Evolutionary conservation across 768 basidiomycete species (phyloP).

Genomic region (Lentinula sp.): DNA sequence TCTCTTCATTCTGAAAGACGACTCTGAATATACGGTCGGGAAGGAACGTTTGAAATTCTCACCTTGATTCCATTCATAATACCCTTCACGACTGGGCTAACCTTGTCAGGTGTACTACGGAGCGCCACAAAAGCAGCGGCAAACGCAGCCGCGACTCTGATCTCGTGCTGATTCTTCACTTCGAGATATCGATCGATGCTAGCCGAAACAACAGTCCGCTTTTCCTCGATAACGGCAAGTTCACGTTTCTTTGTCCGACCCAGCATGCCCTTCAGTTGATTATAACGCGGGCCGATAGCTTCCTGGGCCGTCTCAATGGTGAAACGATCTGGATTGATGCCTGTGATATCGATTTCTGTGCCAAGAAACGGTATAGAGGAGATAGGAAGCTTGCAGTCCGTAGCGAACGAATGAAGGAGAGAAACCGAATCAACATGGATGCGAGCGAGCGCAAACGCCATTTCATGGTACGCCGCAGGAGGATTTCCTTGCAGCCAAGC

Average conservation of each 20-base stretch:
- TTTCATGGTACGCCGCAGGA: conserved; percentile 85
- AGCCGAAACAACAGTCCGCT: conserved; percentile 57
- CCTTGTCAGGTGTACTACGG: conserved; percentile 81
- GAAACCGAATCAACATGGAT: conserved; percentile 76
- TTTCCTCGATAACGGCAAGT: conserved; percentile 67
- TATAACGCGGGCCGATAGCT: conserved; percentile 67
- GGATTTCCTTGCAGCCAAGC: conserved; percentile 68
- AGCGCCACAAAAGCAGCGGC: conserved; percentile 90
- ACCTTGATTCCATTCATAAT: conserved; percentile 99
- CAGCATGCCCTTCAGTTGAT: conserved; percentile 66
- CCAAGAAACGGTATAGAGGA: conserved; percentile 77
- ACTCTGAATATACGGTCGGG: background rate
- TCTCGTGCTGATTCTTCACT: conserved; percentile 80
- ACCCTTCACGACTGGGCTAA: conserved; percentile 93
- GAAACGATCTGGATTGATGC: conserved; percentile 60
- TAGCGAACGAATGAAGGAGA: conserved; percentile 75
- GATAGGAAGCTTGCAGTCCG: conserved; percentile 83
- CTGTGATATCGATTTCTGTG: conserved; percentile 69
- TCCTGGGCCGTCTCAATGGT: conserved; percentile 72
- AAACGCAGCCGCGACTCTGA: conserved; percentile 82
- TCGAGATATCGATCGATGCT: conserved; percentile 78
- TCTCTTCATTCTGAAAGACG: conserved; percentile 70
- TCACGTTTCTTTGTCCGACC: conserved; percentile 77
- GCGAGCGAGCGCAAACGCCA: conserved; percentile 73
- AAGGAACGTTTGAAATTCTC: conserved; percentile 11